These are phyloP conservation scores for Penicillium malachiteum DNA, from an alignment of 495 filamentous ascomycete species.

Conservation along the genomic window DNA sequence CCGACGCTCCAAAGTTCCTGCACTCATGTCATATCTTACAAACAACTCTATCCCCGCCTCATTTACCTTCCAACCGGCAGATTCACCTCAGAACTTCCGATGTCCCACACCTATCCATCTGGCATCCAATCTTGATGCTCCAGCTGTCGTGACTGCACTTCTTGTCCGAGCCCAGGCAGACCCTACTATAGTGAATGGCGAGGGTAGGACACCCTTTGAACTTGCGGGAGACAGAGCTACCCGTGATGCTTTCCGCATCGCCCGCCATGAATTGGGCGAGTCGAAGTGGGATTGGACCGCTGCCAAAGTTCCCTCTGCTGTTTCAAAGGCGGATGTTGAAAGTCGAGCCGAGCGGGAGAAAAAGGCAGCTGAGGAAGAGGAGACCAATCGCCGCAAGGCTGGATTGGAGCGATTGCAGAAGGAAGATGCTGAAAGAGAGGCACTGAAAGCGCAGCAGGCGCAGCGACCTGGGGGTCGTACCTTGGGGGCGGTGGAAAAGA, in stretches of 20 bases:
- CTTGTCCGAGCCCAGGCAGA: slow-evolving; percentile 73
- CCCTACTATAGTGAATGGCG: slow-evolving; percentile 63
- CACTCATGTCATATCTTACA: slow-evolving; percentile 78
- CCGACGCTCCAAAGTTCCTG: slow-evolving; percentile 85
- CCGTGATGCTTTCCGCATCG: slow-evolving; percentile 88
- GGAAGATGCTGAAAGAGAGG: slow-evolving; percentile 56
- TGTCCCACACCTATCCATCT: slow-evolving; percentile 85
- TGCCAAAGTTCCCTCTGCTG: slow-evolving; percentile 65
- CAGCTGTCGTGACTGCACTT: slow-evolving; percentile 71
- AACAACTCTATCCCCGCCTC: slow-evolving; percentile 65
- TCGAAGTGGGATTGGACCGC: slow-evolving; percentile 74
- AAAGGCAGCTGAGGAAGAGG: slow-evolving; percentile 51
- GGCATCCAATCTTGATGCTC: slow-evolving; percentile 72
- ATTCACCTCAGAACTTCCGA: slow-evolving; percentile 71
- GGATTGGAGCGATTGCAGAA: slow-evolving; percentile 67
- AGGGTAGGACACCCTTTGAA: slow-evolving; percentile 78
- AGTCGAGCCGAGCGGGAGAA: slow-evolving; percentile 62
- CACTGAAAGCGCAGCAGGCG: slow-evolving; percentile 36
- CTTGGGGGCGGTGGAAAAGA: slow-evolving; percentile 58
- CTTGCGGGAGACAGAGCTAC: slow-evolving; percentile 83
- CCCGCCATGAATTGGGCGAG: slow-evolving; percentile 78
- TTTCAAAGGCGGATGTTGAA: slow-evolving; percentile 69
- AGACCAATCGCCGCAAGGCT: slow-evolving; percentile 57
- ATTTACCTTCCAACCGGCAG: slow-evolving; percentile 72
- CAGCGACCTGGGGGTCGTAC: slow-evolving; percentile 46